Percentiles rank a stretch among this genome's conserved stretches.
phyloP scores from a whole-genome alignment of 2,329 filamentous ascomycete genomes.

The Aspergillus persii region DNA sequence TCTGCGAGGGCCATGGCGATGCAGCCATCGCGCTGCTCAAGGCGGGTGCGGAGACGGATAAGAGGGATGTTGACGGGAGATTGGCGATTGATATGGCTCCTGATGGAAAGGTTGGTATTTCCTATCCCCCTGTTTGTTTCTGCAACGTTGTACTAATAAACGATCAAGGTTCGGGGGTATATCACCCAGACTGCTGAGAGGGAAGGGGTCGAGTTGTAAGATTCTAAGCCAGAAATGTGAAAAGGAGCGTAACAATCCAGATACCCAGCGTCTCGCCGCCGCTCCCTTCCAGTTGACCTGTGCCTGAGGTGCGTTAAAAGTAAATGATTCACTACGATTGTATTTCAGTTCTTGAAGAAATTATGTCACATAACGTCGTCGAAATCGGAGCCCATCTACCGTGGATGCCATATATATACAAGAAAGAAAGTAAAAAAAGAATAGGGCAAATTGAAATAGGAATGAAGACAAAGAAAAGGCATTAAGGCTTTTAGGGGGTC shows the following conservation, averaged over 20 bases:
- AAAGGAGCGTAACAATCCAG: not conserved
- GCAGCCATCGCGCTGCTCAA: conserved; percentile 79
- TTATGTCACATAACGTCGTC: conserved; percentile 15
- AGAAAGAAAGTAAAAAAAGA: not conserved
- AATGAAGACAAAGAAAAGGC: not conserved
- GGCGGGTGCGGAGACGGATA: conserved; percentile 77
- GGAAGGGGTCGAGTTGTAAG: conserved; percentile 70
- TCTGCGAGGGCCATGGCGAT: conserved; percentile 65
- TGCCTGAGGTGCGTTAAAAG: not conserved
- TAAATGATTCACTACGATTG: not conserved
- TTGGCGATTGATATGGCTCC: conserved; percentile 80
- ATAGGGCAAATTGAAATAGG: not conserved
- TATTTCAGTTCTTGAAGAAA: not conserved
- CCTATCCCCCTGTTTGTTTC: not conserved
- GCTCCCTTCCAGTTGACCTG: no score
- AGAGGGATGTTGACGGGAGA: conserved; percentile 68
- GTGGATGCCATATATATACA: conserved; percentile 10
- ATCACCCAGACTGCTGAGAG: conserved; percentile 75
- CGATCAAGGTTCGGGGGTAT: conserved; percentile 65
- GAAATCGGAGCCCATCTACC: conserved; percentile 4
- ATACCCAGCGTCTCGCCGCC: conserved; percentile 7
- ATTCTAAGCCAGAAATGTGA: not conserved
- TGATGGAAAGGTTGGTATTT: conserved; percentile 68
- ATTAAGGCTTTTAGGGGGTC: not conserved
- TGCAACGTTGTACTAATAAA: conserved; percentile 4